Conservation (phyloP, 1,284 basidiomycete genomes). For the Heliocybe sulcata region DNA sequence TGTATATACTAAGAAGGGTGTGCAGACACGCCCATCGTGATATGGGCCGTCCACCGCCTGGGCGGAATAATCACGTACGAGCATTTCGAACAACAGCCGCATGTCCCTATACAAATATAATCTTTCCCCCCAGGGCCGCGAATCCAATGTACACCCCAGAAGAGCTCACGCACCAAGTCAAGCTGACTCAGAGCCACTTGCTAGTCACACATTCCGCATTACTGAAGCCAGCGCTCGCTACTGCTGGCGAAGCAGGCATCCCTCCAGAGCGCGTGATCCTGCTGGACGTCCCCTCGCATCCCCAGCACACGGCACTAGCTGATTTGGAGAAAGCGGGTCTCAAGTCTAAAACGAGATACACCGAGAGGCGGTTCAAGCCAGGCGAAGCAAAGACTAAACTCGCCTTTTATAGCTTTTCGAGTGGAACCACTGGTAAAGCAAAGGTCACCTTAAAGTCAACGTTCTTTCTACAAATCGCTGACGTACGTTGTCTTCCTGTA, state of each 20-base stretch:
- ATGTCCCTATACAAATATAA: constrained; percentile 19
- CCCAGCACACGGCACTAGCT: constrained; percentile 4
- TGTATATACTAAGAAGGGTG: not conserved
- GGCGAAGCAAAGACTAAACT: constrained; percentile 65
- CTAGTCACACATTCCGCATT: constrained; percentile 53
- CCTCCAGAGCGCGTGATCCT: constrained; percentile 47
- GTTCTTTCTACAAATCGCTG: not conserved
- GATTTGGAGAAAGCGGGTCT: constrained; percentile 49
- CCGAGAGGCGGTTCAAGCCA: constrained; percentile 41
- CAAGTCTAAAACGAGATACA: constrained; percentile 31
- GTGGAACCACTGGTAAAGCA: constrained; percentile 80
- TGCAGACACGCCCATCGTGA: constrained; percentile 59
- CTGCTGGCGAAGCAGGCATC: constrained; percentile 43
- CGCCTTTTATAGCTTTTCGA: constrained; percentile 74
- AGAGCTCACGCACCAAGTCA: constrained; percentile 60
- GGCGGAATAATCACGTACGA: constrained; percentile 64
- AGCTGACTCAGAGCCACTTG: constrained; percentile 45
- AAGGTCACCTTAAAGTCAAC: constrained; percentile 40
- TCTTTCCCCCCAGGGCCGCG: constrained; percentile 28
- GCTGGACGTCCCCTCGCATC: constrained; percentile 27
- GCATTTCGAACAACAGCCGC: constrained; percentile 3
- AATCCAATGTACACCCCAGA: constrained; percentile 64
- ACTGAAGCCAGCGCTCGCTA: constrained; percentile 42
- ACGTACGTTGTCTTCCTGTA: constrained; percentile 16
- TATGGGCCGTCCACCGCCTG: constrained; percentile 73